phyloP scores from a whole-genome alignment of 108 stramenopile species.

The Aurantiochytrium sp. region DNA sequence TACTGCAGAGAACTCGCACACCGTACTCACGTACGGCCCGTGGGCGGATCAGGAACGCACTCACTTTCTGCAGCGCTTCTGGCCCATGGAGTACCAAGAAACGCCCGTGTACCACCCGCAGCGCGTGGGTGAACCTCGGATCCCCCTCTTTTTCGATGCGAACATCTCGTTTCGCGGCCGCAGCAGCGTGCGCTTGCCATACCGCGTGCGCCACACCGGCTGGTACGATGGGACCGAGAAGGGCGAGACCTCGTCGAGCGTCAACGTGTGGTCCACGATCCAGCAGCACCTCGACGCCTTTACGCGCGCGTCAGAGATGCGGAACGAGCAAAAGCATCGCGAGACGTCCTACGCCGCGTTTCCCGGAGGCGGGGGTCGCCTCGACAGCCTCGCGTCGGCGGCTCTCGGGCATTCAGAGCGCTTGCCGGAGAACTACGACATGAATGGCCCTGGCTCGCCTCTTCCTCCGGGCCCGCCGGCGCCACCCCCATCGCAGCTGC shows the following conservation, averaged over 20 bases:
- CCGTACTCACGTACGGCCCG: background rate
- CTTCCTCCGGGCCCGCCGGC: no score
- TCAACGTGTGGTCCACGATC: background rate
- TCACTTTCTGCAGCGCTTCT: background rate
- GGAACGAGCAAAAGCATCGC: background rate
- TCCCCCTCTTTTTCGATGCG: background rate
- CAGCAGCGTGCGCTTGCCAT: background rate
- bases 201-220: conserved; percentile 1
- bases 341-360: background rate
- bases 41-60: background rate
- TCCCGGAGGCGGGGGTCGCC: background rate
- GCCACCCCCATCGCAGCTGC: no score
- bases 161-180: background rate
- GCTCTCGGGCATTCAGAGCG: background rate
- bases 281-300: background rate
- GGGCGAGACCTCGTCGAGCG: background rate
- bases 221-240: background rate
- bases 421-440: no score
- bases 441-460: background rate
- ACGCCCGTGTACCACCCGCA: background rate
- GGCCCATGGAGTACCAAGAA: background rate
- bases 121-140: background rate
- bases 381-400: background rate
- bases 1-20: background rate
- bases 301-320: background rate